These are phyloP conservation scores for Chytriomyces sp. DNA, from an alignment of 192 early-diverging fungal genomes.

Conservation along the genomic window DNA sequence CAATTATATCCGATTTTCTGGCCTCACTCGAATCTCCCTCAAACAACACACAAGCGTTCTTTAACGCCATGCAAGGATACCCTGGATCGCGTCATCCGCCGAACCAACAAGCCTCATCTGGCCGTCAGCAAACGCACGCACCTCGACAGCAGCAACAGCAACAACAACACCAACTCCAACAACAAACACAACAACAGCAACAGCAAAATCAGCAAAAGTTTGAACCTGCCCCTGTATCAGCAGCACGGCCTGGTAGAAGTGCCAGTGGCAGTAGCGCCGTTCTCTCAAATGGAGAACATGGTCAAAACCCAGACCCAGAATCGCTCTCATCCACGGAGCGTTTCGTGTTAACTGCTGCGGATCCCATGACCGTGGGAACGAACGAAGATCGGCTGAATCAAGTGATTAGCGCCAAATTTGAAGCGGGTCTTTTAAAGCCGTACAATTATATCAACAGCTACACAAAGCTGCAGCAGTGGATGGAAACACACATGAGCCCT, in stretches of 20 bases:
- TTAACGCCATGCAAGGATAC: constrained; percentile 2
- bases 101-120: neutral
- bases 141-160: constrained; percentile 33
- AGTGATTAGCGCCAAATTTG: constrained; percentile 93
- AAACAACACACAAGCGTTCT: neutral
- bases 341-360: constrained; percentile 91
- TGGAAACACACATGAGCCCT: constrained; percentile 84
- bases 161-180: constrained; percentile 11
- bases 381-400: constrained; percentile 87
- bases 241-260: neutral
- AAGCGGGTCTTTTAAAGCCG: constrained; percentile 94
- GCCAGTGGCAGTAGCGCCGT: neutral
- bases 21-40: constrained; percentile 35
- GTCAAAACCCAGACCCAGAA: constrained; percentile 44
- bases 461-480: constrained; percentile 84
- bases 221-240: constrained; percentile 15
- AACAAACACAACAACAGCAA: constrained; percentile 17
- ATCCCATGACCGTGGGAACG: constrained; percentile 79
- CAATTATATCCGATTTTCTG: constrained; percentile 69
- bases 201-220: constrained; percentile 5
- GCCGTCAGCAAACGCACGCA: neutral
- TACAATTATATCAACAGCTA: constrained; percentile 96
- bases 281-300: constrained; percentile 3
- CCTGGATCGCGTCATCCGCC: constrained; percentile 7
- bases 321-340: constrained; percentile 71